These are phyloP conservation scores for Saccharomyces hybrid DNA, from an alignment of 1,139 yeast genomes.

Conservation along the genomic window DNA sequence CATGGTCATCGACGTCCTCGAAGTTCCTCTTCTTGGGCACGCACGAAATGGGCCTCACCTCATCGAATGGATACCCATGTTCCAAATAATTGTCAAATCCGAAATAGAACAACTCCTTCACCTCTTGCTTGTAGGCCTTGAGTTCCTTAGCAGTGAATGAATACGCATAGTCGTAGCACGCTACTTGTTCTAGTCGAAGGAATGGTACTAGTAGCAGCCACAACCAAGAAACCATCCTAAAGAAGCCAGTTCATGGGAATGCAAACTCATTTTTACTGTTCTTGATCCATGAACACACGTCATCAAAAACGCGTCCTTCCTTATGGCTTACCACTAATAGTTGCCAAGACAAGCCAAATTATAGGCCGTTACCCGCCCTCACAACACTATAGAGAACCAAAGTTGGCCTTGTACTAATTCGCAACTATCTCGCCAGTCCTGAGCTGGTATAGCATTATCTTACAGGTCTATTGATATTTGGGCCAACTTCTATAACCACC, in stretches of 20 bases:
- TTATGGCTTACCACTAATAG: background rate
- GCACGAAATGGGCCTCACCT: conserved; percentile 68
- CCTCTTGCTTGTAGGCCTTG: conserved; percentile 39
- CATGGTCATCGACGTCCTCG: conserved; percentile 44
- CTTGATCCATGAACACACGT: background rate
- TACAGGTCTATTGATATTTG: too few species aligned
- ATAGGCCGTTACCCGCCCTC: background rate
- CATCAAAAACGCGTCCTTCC: background rate
- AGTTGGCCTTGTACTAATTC: too few species aligned
- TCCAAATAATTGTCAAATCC: conserved; percentile 67
- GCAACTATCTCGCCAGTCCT: too few species aligned
- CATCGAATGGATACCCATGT: conserved; percentile 77
- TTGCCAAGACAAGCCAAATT: background rate
- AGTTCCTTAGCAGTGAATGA: conserved; percentile 47
- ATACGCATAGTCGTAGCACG: background rate
- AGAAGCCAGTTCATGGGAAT: background rate
- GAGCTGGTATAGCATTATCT: too few species aligned
- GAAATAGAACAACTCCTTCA: conserved; percentile 55
- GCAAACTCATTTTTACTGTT: background rate
- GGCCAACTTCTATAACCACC: too few species aligned
- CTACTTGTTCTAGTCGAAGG: background rate
- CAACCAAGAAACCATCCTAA: background rate
- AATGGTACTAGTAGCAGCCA: background rate
- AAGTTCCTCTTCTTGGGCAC: conserved; percentile 58
- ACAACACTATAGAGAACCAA: background rate